Evolutionary conservation across 495 filamentous ascomycete species (phyloP).

Genomic region (Neurospora tetraspora): DNA sequence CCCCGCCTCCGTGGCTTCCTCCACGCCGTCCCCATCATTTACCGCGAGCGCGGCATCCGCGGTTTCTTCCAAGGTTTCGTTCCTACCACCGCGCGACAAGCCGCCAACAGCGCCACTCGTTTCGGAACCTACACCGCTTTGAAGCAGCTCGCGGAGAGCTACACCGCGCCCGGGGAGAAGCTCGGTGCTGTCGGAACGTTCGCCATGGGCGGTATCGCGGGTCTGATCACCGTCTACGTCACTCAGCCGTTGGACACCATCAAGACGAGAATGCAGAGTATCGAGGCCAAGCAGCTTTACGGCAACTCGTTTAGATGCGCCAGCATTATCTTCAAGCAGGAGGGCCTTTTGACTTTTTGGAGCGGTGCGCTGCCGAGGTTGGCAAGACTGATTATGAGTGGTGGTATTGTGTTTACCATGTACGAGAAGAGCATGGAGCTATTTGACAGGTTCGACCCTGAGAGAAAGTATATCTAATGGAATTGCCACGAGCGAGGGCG

Average conservation of each 20-base stretch:
- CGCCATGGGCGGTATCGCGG: conserved; percentile 80
- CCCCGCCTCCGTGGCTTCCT: conserved; percentile 88
- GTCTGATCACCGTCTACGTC: conserved; percentile 84
- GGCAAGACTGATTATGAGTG: conserved; percentile 75
- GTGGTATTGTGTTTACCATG: conserved; percentile 98
- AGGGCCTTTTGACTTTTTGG: conserved; percentile 88
- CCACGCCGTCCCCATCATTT: conserved; percentile 79
- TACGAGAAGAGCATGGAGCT: conserved; percentile 96
- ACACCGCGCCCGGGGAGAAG: conserved; percentile 91
- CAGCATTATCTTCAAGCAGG: conserved; percentile 72
- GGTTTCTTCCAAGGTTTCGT: conserved; percentile 97
- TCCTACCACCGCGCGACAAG: conserved; percentile 87
- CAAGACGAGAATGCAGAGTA: conserved; percentile 97
- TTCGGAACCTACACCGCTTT: conserved; percentile 86
- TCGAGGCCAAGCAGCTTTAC: conserved; percentile 75
- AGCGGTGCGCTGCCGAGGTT: conserved; percentile 81
- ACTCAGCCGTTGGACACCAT: conserved; percentile 91
- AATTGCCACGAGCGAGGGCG: background rate
- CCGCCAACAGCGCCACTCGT: conserved; percentile 82
- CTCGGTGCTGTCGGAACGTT: conserved; percentile 84
- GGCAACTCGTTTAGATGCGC: conserved; percentile 86
- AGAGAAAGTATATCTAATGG: conserved; percentile 67
- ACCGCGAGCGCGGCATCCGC: conserved; percentile 71
- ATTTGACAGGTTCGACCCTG: conserved; percentile 72
- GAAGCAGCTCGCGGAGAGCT: conserved; percentile 83